phyloP scores from a whole-genome alignment of 1,284 basidiomycete genomes.

The Malassezia dermatis region DNA sequence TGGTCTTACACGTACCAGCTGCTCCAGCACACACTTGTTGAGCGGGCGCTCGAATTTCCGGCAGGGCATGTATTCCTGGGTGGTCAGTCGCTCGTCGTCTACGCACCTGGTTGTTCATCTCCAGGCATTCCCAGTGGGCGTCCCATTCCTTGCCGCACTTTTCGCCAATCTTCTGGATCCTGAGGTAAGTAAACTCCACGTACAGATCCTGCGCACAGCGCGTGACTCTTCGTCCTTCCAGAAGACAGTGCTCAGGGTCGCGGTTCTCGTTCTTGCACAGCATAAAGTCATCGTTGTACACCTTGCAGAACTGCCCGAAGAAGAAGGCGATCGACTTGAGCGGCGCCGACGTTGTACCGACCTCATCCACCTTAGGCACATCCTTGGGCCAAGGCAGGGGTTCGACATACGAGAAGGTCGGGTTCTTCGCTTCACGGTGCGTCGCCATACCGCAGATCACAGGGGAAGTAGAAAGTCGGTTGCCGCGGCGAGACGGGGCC shows the following conservation, averaged over 20 bases:
- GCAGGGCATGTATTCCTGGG: slow-evolving; percentile 78
- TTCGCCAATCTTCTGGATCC: slow-evolving; percentile 84
- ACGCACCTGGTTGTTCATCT: slow-evolving; percentile 83
- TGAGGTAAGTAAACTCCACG: slow-evolving; percentile 50
- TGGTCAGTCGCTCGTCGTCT: neutral
- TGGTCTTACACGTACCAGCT: slow-evolving; percentile 53
- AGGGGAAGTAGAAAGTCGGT: neutral
- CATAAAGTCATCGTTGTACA: slow-evolving; percentile 99
- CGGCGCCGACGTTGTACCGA: slow-evolving; percentile 83
- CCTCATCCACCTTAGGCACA: slow-evolving; percentile 70
- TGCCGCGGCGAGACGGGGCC: slow-evolving; percentile 2
- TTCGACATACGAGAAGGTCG: slow-evolving; percentile 44
- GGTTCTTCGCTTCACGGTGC: slow-evolving; percentile 45
- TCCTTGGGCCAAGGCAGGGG: slow-evolving; percentile 36
- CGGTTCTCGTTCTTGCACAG: slow-evolving; percentile 87
- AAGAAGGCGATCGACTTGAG: slow-evolving; percentile 96
- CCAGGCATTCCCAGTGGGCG: slow-evolving; percentile 87
- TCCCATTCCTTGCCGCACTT: slow-evolving; percentile 82
- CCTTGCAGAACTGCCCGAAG: slow-evolving; percentile 88
- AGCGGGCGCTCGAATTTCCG: slow-evolving; percentile 78
- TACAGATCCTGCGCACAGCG: slow-evolving; percentile 88
- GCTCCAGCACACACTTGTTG: slow-evolving; percentile 93
- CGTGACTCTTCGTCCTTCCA: slow-evolving; percentile 90
- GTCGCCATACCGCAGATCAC: slow-evolving; percentile 33
- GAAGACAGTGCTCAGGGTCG: slow-evolving; percentile 83